Base-by-base conservation (phyloP, 371 early-diverging fungal species). In the Astathelohania contejeani region DNA sequence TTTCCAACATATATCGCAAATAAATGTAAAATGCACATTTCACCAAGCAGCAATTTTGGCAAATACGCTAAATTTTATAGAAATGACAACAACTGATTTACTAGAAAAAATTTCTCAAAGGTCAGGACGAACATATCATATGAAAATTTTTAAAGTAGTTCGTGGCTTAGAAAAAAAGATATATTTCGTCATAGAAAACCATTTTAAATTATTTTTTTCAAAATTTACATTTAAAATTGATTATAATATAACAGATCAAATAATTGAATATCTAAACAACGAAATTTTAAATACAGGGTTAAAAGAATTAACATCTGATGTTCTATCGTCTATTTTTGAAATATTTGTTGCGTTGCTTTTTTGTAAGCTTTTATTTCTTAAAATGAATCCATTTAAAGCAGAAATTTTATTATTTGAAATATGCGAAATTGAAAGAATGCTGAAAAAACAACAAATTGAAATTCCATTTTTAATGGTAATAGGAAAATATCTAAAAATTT, bases 401-500 rank as follows among this genome's bases (percentile, higher is more conserved):
- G n/a, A 35, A 9, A 35, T 7, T 35, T 35, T 35, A 35, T 35
- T 35, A n/a, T 7, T 9, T 35, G 37, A 35, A 35, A 9, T 35
- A 9, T 9, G 7, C n/a, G n/a, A 35, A 9, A 9, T 35, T 7
- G n/a, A 35, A 35, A 35, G 7, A n/a, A 35, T 35, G 37, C n/a
- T 35, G n/a, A 9, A 9, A 35, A n/a, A 35, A n/a, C n/a, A 9
- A 9, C 7, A 9, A 7, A 35, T 9, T 9, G n/a, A 35, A 35
- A n/a, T 35, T 7, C 37, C 37, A 7, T 35, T 48, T 35, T 47
- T 67, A n/a, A 56, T 47, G 28, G 44, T 60, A 18, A 45, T 70
- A 14, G 69, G 64, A 47, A 59, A 49, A 9, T 70, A 63, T 47
- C 27, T 70, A 4, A 66, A 65, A 49, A 63, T 70, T 37, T 66